Evolutionary conservation across 2,329 filamentous ascomycete species (phyloP).

Genomic region (Claviceps paspali): DNA sequence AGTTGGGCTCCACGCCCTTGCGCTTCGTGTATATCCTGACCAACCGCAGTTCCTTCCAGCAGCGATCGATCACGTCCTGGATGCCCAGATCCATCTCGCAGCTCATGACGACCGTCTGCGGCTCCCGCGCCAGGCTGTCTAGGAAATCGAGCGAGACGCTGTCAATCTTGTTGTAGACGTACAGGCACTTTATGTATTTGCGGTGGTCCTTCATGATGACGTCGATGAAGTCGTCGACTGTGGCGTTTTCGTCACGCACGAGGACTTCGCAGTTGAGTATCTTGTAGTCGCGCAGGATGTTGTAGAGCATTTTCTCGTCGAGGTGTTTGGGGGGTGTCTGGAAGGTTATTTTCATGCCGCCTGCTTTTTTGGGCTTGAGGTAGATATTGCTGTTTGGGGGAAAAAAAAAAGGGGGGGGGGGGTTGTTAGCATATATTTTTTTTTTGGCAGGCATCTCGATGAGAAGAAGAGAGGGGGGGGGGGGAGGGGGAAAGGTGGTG

Average conservation of each 20-base stretch:
- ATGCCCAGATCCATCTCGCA: constrained; percentile 93
- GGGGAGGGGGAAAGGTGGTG: too few relatives aligned
- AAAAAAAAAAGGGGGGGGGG: background rate
- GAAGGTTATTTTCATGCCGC: constrained; percentile 98
- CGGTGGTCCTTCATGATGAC: constrained; percentile 98
- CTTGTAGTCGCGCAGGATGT: constrained; percentile 96
- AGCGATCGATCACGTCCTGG: constrained; percentile 81
- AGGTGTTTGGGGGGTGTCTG: constrained; percentile 74
- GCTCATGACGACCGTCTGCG: constrained; percentile 90
- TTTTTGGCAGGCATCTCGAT: too few relatives aligned
- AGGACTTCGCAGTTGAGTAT: constrained; percentile 95
- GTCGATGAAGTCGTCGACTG: constrained; percentile 96
- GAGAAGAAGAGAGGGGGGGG: too few relatives aligned
- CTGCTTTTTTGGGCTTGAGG: constrained; percentile 86
- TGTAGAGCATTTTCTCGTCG: constrained; percentile 96
- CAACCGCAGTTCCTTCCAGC: constrained; percentile 82
- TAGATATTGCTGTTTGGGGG: constrained; percentile 68
- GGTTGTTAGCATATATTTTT: too few relatives aligned
- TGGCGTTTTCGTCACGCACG: constrained; percentile 84
- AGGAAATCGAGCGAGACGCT: constrained; percentile 85
- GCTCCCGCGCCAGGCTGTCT: constrained; percentile 80
- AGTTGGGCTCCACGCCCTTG: constrained; percentile 81
- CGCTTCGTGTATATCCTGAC: constrained; percentile 95
- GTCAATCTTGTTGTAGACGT: constrained; percentile 99
- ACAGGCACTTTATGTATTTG: constrained; percentile 89